Evolutionary conservation across 768 basidiomycete genomes (phyloP), one percentile per base, ranked within the genome.

Genomic region (Suillus plorans): DNA sequence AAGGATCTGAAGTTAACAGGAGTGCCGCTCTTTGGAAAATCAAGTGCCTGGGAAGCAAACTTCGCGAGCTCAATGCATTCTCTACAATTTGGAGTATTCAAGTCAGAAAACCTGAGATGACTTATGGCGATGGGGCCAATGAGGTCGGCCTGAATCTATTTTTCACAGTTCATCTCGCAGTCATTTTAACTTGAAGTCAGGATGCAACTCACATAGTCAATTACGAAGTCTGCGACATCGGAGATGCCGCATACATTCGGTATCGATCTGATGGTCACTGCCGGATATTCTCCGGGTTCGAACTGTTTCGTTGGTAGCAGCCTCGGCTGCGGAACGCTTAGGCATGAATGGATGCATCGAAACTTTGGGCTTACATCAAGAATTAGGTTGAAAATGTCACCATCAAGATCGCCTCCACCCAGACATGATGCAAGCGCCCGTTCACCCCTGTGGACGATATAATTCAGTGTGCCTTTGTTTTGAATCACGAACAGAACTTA

Each of bases 371-470:
- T 74, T 66, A 6, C 75, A 41, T 64, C 63, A 4, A 83, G 82
- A 42, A 86, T 80, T 0, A 87, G 66, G 63, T 86, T 86, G 64
- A 86, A 89, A 12, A 78, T 72, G 63, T 89, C 88, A 28, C 89
- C 89, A 70, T 91, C 89, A 12, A 90, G 76, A 70, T 91, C 90
- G 0, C 89, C 89, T 1, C 89, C 89, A 4, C 89, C 88, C 0
- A 89, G 79, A 64, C 79, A 87, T 4, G 87, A 86, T 0, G 88
- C 84, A 18, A 90, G 69, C 0, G 90, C 87, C 20, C 89, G 81
- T 18, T 72, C 61, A 8, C 89, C 89, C 25, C 58, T 59, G 58
- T 31, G 2, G 18, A 42, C 1, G 3, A 42, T 20, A 2, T 31
- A n/a, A 31, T 16, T 42, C 18, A 42, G 41, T 9, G 18, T n/a